A percentile compares a stretch with the other conserved stretches of the same genome.
These are phyloP conservation scores for Annulohypoxylon stygium DNA, from an alignment of 495 filamentous ascomycete genomes.

Conservation along the genomic window DNA sequence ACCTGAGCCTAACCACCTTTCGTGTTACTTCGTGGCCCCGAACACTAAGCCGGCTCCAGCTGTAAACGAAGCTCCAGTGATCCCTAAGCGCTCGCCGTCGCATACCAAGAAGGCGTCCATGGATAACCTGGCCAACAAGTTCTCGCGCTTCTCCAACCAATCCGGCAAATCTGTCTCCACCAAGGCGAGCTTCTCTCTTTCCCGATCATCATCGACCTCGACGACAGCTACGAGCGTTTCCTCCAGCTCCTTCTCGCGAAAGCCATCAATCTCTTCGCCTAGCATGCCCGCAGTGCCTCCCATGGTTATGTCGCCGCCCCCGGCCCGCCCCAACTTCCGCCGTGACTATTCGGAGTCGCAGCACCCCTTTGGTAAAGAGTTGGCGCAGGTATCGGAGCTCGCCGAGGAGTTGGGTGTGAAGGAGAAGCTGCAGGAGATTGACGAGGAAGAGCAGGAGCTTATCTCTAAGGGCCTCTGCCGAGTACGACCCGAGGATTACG, in stretches of 20 bases:
- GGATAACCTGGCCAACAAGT: conserved; percentile 72
- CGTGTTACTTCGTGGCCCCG: conserved; percentile 78
- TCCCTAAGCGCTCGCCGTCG: conserved; percentile 81
- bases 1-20: conserved; percentile 81
- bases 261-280: conserved; percentile 46
- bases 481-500: conserved; percentile 85
- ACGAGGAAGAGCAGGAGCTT: conserved; percentile 78
- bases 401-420: conserved; percentile 86
- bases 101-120: conserved; percentile 80
- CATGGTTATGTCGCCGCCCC: conserved; percentile 52
- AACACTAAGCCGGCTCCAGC: conserved; percentile 55
- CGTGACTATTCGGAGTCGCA: conserved; percentile 49
- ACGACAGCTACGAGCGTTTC: conserved; percentile 59
- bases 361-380: conserved; percentile 78
- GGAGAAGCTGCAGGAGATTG: conserved; percentile 71
- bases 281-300: conserved; percentile 34
- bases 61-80: conserved; percentile 67
- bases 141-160: conserved; percentile 64
- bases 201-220: conserved; percentile 62
- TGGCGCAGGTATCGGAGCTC: conserved; percentile 81
- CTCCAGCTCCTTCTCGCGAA: conserved; percentile 53
- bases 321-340: conserved; percentile 50
- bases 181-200: conserved; percentile 62
- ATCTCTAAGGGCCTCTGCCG: conserved; percentile 74
- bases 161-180: conserved; percentile 58